phyloP scores from a whole-genome alignment of 495 filamentous ascomycete species.

The Annulohypoxylon maeteangense region DNA sequence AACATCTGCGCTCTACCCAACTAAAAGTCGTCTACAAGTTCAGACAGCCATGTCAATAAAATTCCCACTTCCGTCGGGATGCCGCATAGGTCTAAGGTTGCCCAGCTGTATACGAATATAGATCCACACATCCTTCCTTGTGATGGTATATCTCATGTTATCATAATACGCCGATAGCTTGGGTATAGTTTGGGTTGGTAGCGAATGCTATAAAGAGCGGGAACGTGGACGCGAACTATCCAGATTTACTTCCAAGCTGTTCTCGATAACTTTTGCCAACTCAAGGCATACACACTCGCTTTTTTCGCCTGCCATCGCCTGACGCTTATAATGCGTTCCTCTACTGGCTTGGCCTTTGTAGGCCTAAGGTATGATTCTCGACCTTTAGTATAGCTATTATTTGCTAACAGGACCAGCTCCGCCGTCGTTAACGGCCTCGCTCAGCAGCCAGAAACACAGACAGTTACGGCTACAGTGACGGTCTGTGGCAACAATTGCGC shows the following conservation, averaged over 20 bases:
- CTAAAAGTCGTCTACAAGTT: constrained; percentile 14
- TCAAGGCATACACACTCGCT: constrained; percentile 41
- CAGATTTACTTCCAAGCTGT: neutral
- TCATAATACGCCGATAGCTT: constrained; percentile 22
- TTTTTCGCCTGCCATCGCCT: constrained; percentile 5
- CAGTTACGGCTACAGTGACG: constrained; percentile 44
- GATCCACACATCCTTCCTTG: constrained; percentile 23
- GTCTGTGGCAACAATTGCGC: constrained; percentile 41
- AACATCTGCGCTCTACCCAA: constrained; percentile 7
- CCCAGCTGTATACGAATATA: constrained; percentile 27
- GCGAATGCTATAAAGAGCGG: constrained; percentile 28
- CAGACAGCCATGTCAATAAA: constrained; percentile 17
- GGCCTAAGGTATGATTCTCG: constrained; percentile 37
- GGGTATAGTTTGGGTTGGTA: neutral
- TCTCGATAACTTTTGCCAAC: constrained; percentile 10
- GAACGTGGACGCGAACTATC: neutral
- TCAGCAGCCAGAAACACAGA: constrained; percentile 30
- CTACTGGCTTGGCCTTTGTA: constrained; percentile 37
- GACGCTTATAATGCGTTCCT: constrained; percentile 33
- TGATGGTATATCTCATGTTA: constrained; percentile 17
- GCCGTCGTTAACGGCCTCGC: constrained; percentile 26
- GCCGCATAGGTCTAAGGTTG: constrained; percentile 31
- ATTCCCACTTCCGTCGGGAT: constrained; percentile 34
- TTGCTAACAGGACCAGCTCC: constrained; percentile 37
- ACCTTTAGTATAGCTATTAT: neutral